phyloP scores from a whole-genome alignment of 2,329 filamentous ascomycete species.

The Xylaria sp. region DNA sequence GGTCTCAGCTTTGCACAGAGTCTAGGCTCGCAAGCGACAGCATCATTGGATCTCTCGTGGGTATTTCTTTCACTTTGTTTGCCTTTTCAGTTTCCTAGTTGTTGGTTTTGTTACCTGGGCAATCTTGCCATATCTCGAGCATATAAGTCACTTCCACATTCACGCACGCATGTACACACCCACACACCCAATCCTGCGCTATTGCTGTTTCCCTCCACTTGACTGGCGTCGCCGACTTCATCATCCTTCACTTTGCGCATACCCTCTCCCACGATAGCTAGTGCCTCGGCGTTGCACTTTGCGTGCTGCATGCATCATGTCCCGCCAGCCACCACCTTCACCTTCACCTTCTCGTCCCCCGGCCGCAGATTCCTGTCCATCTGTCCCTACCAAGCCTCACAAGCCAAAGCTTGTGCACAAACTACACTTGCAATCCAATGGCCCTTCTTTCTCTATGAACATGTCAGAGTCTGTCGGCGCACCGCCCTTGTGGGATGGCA shows the following conservation, averaged over 20 bases:
- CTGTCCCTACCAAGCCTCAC: constrained; percentile 24
- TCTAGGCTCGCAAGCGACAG: constrained; percentile 70
- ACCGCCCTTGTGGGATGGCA: background rate
- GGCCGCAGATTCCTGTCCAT: background rate
- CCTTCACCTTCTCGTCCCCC: constrained; percentile 8
- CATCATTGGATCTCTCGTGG: constrained; percentile 73
- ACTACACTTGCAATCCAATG: constrained; percentile 37
- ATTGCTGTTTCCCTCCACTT: constrained; percentile 9
- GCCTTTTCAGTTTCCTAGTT: background rate
- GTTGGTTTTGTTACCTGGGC: background rate
- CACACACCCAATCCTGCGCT: background rate
- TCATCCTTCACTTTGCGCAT: background rate
- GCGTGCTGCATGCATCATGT: constrained; percentile 22
- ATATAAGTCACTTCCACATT: background rate
- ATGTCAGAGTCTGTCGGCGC: background rate
- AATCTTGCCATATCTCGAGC: background rate
- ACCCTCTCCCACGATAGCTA: background rate
- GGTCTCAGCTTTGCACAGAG: constrained; percentile 75
- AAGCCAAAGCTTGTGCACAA: constrained; percentile 42
- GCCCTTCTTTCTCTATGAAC: constrained; percentile 31
- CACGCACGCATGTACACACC: background rate
- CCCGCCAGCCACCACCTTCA: background rate
- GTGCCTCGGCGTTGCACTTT: background rate
- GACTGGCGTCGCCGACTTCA: background rate
- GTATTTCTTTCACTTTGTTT: constrained; percentile 52